Conservation (phyloP, 441 rosid species). For the Isatis lusitanica region DNA sequence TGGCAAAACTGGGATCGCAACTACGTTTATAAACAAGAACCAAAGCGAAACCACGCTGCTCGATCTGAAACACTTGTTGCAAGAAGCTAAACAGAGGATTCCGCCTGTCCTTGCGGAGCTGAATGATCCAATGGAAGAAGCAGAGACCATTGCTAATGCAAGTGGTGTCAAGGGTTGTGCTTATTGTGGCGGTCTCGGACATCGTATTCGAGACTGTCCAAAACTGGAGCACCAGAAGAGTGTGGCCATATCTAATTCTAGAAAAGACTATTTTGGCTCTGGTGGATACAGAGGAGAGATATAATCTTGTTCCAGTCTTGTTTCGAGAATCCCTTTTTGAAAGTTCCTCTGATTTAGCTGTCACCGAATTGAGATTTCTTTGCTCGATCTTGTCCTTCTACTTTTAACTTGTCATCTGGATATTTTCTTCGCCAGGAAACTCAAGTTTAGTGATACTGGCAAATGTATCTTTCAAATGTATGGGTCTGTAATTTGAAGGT, state of each 20-base stretch:
- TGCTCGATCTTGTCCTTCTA: not conserved
- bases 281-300: conserved; percentile 78
- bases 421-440: not conserved
- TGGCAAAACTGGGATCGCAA: conserved; percentile 97
- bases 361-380: not conserved
- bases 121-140: conserved; percentile 82
- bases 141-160: conserved; percentile 59
- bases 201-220: conserved; percentile 81
- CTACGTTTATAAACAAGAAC: conserved; percentile 91
- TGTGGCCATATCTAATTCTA: conserved; percentile 61
- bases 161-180: conserved; percentile 95
- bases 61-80: conserved; percentile 85
- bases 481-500: not conserved
- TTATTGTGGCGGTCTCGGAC: conserved; percentile 92
- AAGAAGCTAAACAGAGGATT: conserved; percentile 90
- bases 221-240: conserved; percentile 90
- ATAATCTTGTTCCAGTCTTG: conserved; percentile 9
- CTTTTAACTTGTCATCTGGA: not conserved
- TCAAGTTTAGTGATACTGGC: not conserved
- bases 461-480: not conserved
- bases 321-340: not conserved
- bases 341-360: not conserved
- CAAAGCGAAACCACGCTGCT: conserved; percentile 88
- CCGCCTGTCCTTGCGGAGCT: conserved; percentile 90
- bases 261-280: conserved; percentile 70